Evolutionary conservation across 305 asterid genomes (phyloP), one percentile per base, ranked within the genome.

Genomic region (Solanum chacoense): DNA sequence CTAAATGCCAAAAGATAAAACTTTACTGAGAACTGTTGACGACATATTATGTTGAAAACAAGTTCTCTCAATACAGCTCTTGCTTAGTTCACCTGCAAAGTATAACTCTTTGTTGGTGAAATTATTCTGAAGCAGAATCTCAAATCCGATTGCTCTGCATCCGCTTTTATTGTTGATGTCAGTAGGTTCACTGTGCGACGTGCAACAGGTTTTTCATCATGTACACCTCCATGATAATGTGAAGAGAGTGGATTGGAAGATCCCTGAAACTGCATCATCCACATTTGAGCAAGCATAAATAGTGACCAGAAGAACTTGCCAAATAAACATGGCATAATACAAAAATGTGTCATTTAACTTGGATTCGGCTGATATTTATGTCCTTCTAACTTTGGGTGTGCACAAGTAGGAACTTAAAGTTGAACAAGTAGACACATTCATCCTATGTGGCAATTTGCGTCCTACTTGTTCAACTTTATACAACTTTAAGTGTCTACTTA

Each of bases 51-150:
- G 63, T 85, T 80, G 69, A 80, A 42, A 67, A 35, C 59, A 20
- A 69, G 40, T 69, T 65, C 37, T 31, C 88, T n/a, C 81, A 26
- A 45, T 42, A 69, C 65, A 85, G 8, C 28, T 35, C 31, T 85
- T 37, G 28, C 40, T 26, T 12, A 69, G 34, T 84, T 38, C 87
- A 93, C 99, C 99, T 98, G 99, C 91, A 98, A 93, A 22, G 99
- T 98, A 92, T 98, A 98, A 92, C 96, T 98, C 93, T 98, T 98
- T 75, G 98, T 94, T 73, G 99, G 99, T 88, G 99, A 98, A 91
- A 98, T 98, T 89, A 98, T 98, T 88, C 99, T 94, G 93, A 98
- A 98, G 93, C 99, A 98, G 90, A 98, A 98, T 91, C 99, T 94
- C 87, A 98, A 91, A 91, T 98, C 98, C 76, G 99, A 98, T 90